Evolutionary conservation across 108 stramenopile species (phyloP), one percentile per base, ranked within the genome.

Genomic region (Schizochytrium sp.): DNA sequence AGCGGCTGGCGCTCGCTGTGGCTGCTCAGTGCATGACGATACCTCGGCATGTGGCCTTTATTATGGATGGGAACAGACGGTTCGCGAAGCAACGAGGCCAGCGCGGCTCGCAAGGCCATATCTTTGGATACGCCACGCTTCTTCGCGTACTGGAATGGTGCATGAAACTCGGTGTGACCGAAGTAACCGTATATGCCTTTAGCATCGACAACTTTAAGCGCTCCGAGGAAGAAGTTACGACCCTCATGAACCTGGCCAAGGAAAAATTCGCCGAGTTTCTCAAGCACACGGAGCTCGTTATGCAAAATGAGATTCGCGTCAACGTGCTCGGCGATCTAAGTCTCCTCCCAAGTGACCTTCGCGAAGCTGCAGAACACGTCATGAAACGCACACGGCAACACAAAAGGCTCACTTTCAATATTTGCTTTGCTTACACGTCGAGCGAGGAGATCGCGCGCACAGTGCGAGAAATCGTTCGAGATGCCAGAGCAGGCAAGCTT

Each of bases 11-110:
- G 25, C 41, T 69, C 10, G 63, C 34, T 1, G 63, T 18, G 63
- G 63, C 63, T 8, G 25, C 63, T 10, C 25, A 23, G 41, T 23
- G 63, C 63, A 14, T 69, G 34, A 18, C 14, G 10, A 5, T 83
- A 6, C 89, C 72, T 8, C 89, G 45, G 21, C 95, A 95, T 89
- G 89, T 94, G 43, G 94, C 93, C 14, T 95, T 99, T 60, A 98
- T 99, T 63, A 99, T 99, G 99, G 99, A 99, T 90, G 99, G 99
- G 25, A 99, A 99, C 94, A 94, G 99, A 21, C 96, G 99, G 28
- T 99, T 96, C 91, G 99, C 98, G 48, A 89, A 90, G 41, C 63
- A 90, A 57, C 94, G 97, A 72, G 95, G 94, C 57, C 93, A 88
- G n/a, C 21, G n/a, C 89, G 45, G 60, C 29, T 21, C 29, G 45